Evolutionary conservation across 2,329 filamentous ascomycete genomes (phyloP).

Genomic region (Fusarium sp.): DNA sequence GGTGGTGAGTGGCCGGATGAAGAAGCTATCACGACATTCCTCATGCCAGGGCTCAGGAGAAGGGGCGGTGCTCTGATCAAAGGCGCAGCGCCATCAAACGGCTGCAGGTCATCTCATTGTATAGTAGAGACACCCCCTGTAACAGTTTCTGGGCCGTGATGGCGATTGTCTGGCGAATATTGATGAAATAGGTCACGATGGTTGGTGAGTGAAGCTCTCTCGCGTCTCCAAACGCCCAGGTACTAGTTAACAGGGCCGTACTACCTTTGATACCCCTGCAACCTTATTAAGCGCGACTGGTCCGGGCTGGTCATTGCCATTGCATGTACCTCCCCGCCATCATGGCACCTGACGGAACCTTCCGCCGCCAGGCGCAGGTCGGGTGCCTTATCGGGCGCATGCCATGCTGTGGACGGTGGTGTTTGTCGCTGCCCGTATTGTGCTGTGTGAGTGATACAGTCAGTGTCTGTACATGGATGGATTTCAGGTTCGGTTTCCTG

Average conservation of each 20-base stretch:
- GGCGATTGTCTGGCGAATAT: background rate
- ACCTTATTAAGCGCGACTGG: conserved; percentile 19
- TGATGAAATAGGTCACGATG: background rate
- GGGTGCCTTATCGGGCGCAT: conserved; percentile 37
- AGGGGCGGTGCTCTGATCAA: conserved; percentile 6
- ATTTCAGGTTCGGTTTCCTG: background rate
- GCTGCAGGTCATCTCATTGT: conserved; percentile 33
- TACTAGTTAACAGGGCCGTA: background rate
- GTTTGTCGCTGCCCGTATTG: background rate
- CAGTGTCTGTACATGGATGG: background rate
- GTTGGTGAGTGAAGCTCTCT: conserved; percentile 17
- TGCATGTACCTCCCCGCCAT: conserved; percentile 27
- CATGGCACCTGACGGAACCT: conserved; percentile 29
- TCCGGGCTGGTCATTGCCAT: background rate
- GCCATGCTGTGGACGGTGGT: conserved; percentile 12
- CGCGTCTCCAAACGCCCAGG: conserved; percentile 20
- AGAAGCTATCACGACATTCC: conserved; percentile 36
- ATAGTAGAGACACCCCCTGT: background rate
- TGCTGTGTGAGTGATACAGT: conserved; percentile 5
- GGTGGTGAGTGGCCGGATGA: conserved; percentile 43
- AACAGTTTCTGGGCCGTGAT: background rate
- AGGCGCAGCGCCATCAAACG: conserved; percentile 30
- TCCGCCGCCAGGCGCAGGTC: conserved; percentile 11
- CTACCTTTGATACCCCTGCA: conserved; percentile 6
- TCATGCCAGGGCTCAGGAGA: conserved; percentile 39